These are phyloP conservation scores for Phytopythium chamaehyphon DNA, from an alignment of 352 stramenopile genomes.

Conservation along the genomic window DNA sequence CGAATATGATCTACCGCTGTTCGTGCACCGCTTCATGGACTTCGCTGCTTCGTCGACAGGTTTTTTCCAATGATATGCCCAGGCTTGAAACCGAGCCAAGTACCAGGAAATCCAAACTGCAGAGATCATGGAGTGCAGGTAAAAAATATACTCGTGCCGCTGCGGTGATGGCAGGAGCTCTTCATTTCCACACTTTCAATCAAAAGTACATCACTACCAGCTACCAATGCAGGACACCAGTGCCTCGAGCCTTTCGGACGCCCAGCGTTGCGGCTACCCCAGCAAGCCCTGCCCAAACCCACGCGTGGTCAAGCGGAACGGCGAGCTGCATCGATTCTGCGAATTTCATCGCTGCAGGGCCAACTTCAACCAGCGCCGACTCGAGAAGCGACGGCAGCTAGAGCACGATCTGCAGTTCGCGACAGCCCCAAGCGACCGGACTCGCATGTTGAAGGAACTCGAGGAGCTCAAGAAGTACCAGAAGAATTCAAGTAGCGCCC, in stretches of 20 bases:
- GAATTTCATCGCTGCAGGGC: conserved; percentile 30
- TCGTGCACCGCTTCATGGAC: no score
- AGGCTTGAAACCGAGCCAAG: no score
- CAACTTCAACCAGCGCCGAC: conserved; percentile 37
- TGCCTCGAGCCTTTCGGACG: not conserved
- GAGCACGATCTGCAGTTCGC: conserved; percentile 8
- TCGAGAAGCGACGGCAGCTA: conserved; percentile 22
- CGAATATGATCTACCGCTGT: no score
- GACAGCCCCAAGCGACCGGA: conserved; percentile 9
- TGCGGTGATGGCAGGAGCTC: no score
- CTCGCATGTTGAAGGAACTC: conserved; percentile 5
- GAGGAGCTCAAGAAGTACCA: conserved; percentile 13
- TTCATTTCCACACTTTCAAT: no score
- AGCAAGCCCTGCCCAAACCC: conserved; percentile 36
- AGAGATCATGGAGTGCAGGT: no score
- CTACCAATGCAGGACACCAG: not conserved
- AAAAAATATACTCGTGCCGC: no score
- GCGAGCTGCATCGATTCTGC: conserved; percentile 32
- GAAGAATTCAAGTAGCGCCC: not conserved
- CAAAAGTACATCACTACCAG: not conserved
- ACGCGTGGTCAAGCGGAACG: conserved; percentile 36
- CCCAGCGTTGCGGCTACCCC: conserved; percentile 23
- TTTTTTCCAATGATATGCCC: no score
- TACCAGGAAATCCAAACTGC: no score
- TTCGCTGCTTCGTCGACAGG: no score